Evolutionary conservation across 768 basidiomycete genomes (phyloP).

Genomic region (Suillus spraguei): DNA sequence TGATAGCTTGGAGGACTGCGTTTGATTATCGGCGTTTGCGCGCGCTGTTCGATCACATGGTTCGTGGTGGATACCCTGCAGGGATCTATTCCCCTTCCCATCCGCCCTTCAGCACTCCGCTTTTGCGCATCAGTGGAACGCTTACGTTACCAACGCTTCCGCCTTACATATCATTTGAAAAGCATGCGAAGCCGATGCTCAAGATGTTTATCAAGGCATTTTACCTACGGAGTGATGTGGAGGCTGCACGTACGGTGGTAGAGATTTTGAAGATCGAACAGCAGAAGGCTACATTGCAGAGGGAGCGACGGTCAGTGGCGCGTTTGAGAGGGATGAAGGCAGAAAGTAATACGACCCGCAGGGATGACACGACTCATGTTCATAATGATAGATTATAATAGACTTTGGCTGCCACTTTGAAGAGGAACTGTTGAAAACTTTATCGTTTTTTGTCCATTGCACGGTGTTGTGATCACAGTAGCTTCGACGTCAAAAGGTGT

Average conservation of each 20-base stretch:
- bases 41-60: constrained; percentile 64
- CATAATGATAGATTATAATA: constrained; percentile 5
- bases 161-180: constrained; percentile 52
- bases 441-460: neutral
- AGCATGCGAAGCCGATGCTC: constrained; percentile 69
- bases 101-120: constrained; percentile 50
- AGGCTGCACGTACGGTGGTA: constrained; percentile 54
- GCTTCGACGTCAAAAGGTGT: too few species aligned
- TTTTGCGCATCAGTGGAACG: constrained; percentile 8
- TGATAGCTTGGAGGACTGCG: constrained; percentile 52
- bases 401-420: neutral
- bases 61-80: constrained; percentile 60
- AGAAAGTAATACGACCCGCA: neutral
- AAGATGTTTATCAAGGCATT: constrained; percentile 74
- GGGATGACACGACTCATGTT: neutral
- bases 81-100: constrained; percentile 28
- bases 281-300: constrained; percentile 9
- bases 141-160: constrained; percentile 41
- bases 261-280: constrained; percentile 54
- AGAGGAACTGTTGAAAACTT: neutral
- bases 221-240: constrained; percentile 52
- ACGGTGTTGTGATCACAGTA: neutral
- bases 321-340: constrained; percentile 3
- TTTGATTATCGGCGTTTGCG: constrained; percentile 48
- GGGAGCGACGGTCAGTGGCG: neutral